Evolutionary conservation across 2,329 filamentous ascomycete species (phyloP).

Genomic region (Rutstroemia sp.): DNA sequence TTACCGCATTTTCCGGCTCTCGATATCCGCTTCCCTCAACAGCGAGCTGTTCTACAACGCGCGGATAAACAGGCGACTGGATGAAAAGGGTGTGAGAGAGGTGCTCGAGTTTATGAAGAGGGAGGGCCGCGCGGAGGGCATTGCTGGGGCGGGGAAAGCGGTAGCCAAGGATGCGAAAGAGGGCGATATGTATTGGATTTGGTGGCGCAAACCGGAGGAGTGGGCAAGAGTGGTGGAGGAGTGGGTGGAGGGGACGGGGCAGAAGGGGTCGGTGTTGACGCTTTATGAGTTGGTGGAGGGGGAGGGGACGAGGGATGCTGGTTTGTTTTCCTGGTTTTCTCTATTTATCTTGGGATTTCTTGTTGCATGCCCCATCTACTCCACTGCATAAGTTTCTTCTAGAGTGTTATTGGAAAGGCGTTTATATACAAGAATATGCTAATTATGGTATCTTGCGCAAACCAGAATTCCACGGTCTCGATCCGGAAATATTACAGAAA

Average conservation of each 20-base stretch:
- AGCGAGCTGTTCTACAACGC: slow-evolving; percentile 53
- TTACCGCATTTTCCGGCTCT: slow-evolving; percentile 69
- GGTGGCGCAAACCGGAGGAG: slow-evolving; percentile 82
- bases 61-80: slow-evolving; percentile 43
- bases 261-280: slow-evolving; percentile 83
- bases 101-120: slow-evolving; percentile 52
- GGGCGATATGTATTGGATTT: slow-evolving; percentile 63
- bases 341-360: not conserved
- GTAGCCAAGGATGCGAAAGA: slow-evolving; percentile 29
- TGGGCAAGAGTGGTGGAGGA: slow-evolving; percentile 56
- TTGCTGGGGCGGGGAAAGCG: slow-evolving; percentile 48
- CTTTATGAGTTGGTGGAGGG: slow-evolving; percentile 87
- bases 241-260: slow-evolving; percentile 67
- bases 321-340: slow-evolving; percentile 35
- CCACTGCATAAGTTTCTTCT: too few species aligned
- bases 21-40: slow-evolving; percentile 53
- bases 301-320: slow-evolving; percentile 66
- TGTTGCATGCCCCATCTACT: too few species aligned
- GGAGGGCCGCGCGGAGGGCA: slow-evolving; percentile 60
- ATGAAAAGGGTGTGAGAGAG: slow-evolving; percentile 45
- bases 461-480: slow-evolving; percentile 80
- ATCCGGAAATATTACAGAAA: slow-evolving; percentile 71
- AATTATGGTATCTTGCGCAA: not conserved
- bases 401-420: too few species aligned
- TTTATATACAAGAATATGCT: not conserved